Base-by-base conservation (phyloP, 1,284 basidiomycete species). In the Porodaedalea pini region DNA sequence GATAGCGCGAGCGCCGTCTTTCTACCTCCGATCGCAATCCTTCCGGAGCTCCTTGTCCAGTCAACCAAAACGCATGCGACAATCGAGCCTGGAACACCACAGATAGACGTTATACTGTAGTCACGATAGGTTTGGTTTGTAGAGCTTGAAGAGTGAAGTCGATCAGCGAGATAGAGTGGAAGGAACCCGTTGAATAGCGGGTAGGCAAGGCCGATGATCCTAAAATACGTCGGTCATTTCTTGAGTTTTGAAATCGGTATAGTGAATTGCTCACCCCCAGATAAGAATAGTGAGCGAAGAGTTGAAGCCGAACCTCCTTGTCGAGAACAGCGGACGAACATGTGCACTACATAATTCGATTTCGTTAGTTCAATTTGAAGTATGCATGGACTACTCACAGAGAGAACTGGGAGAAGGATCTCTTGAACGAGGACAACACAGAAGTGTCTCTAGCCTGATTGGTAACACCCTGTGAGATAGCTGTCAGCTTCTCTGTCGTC, bases 41-140 rank as follows among this genome's bases (percentile, higher is more conserved):
- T 63, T 11, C 67, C 69, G 58, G 51, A 37, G 6, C 54, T 69
- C 19, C 74, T 65, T 11, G 75, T 74, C 69, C 75, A 73, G 54
- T 85, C 82, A 39, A 86, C 81, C 15, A 83, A 69, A 6, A 72
- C 66, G 11, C 81, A 77, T 0, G 84, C 83, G 13, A 80, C 69
- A 21, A 85, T 65, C 0, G 81, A 82, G 11, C 84, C 85, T 3
- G 83, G 81, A 15, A 86, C 70, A 47, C 82, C 82, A 56, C 77
- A 68, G 3, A 74, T 62, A 7, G 77, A 77, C 25, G 78, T 72
- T 65, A 79, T 75, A 43, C 76, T 72, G 62, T 81, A 81, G 63
- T 80, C 75, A 48, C 75, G 73, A 64, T 80, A 82, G 0, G 76
- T 77, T 2, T 62, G 61, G 60, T 68, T 60, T 1, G 75, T 66